Evolutionary conservation across 2,329 filamentous ascomycete genomes (phyloP).

Genomic region (Phialophora expanda): DNA sequence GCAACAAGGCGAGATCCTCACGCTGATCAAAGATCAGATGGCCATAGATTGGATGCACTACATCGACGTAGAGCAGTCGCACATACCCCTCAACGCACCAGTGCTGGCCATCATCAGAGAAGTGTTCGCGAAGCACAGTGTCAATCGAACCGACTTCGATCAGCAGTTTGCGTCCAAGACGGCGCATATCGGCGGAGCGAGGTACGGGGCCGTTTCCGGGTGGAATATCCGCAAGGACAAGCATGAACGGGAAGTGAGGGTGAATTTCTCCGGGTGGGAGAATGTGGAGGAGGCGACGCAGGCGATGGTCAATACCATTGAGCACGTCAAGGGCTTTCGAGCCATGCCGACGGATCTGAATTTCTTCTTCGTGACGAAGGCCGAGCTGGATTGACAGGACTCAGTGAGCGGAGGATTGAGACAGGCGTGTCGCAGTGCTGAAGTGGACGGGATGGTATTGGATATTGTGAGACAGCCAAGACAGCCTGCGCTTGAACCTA

Average conservation of each 20-base stretch:
- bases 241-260: constrained; percentile 28
- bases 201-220: constrained; percentile 26
- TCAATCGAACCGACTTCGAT: constrained; percentile 21
- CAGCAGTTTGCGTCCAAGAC: constrained; percentile 27
- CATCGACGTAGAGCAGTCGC: constrained; percentile 28
- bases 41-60: constrained; percentile 35
- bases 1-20: constrained; percentile 27
- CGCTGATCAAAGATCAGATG: constrained; percentile 33
- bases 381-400: constrained; percentile 24
- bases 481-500: neutral
- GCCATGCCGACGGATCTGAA: constrained; percentile 21
- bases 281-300: constrained; percentile 23
- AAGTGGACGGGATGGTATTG: neutral
- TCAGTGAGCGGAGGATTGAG: neutral
- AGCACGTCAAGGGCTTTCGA: constrained; percentile 19
- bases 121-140: constrained; percentile 17
- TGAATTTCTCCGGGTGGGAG: constrained; percentile 32
- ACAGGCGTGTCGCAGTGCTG: neutral
- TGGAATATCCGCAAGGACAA: constrained; percentile 34
- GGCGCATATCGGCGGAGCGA: constrained; percentile 22
- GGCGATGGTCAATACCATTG: constrained; percentile 26
- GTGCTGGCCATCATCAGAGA: constrained; percentile 28
- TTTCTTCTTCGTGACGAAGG: constrained; percentile 27
- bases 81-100: constrained; percentile 27
- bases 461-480: neutral